These are phyloP conservation scores for Exophiala viscosa DNA, from an alignment of 2,329 filamentous ascomycete species.

Conservation along the genomic window DNA sequence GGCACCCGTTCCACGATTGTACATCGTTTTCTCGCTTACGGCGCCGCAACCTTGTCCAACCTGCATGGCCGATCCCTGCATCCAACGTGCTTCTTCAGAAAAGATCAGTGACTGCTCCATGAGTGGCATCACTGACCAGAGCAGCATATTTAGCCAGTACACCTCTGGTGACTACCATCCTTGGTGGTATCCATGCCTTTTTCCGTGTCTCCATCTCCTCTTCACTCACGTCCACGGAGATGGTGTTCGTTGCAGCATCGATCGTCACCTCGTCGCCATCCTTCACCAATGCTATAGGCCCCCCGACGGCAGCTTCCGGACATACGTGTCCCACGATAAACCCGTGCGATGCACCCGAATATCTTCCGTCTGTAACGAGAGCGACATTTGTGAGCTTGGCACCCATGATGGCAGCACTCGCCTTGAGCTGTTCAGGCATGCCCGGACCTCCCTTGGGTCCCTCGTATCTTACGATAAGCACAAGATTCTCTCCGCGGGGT, in stretches of 20 bases:
- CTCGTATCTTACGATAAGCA: constrained; percentile 88
- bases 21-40: neutral
- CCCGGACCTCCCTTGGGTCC: constrained; percentile 89
- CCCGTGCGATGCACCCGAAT: constrained; percentile 81
- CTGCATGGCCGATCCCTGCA: no score
- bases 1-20: neutral
- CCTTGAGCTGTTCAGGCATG: constrained; percentile 92
- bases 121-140: constrained; percentile 84
- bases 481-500: constrained; percentile 72
- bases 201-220: constrained; percentile 66
- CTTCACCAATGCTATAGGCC: constrained; percentile 76
- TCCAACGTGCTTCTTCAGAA: constrained; percentile 37
- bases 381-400: constrained; percentile 83
- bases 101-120: constrained; percentile 83
- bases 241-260: constrained; percentile 70
- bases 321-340: constrained; percentile 93
- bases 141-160: constrained; percentile 85
- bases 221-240: constrained; percentile 68
- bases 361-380: constrained; percentile 86
- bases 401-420: constrained; percentile 87
- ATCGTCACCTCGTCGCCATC: constrained; percentile 84
- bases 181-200: constrained; percentile 66
- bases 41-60: neutral
- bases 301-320: constrained; percentile 83
- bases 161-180: constrained; percentile 71